Evolutionary conservation across 2,329 filamentous ascomycete genomes (phyloP).

Genomic region (Immersiporthe knoxdaviesiana): DNA sequence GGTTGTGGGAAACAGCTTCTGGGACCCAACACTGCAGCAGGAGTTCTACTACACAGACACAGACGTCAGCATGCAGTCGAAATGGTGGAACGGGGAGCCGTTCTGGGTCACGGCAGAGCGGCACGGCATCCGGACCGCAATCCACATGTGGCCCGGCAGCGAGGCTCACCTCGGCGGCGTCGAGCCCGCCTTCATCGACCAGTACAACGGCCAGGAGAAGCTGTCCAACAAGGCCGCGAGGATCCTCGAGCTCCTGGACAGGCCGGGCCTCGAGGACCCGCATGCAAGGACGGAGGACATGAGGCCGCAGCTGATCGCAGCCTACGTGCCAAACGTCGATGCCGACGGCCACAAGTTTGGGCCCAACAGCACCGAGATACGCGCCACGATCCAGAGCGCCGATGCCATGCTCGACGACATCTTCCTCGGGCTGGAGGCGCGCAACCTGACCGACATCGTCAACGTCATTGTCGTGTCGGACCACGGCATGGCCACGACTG

Average conservation of each 20-base stretch:
- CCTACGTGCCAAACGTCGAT: slow-evolving; percentile 94
- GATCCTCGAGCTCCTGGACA: slow-evolving; percentile 81
- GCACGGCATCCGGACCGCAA: slow-evolving; percentile 74
- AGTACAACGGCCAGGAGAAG: slow-evolving; percentile 77
- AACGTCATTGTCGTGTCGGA: slow-evolving; percentile 97
- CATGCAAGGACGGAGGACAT: slow-evolving; percentile 53
- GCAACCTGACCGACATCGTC: slow-evolving; percentile 87
- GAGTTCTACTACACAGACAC: slow-evolving; percentile 90
- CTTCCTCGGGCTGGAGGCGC: slow-evolving; percentile 73
- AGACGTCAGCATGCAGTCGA: slow-evolving; percentile 72
- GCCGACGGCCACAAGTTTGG: slow-evolving; percentile 84
- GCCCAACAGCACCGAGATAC: slow-evolving; percentile 92
- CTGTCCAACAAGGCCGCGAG: slow-evolving; percentile 77
- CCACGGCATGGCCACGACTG: slow-evolving; percentile 97
- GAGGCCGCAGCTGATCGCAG: slow-evolving; percentile 88
- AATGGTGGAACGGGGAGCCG: slow-evolving; percentile 96
- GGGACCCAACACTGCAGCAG: slow-evolving; percentile 75
- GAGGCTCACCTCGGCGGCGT: slow-evolving; percentile 81
- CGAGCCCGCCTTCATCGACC: slow-evolving; percentile 81
- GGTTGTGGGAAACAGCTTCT: slow-evolving; percentile 92
- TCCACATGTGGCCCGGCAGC: slow-evolving; percentile 99
- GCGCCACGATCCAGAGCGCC: slow-evolving; percentile 73
- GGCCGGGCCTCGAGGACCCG: slow-evolving; percentile 70
- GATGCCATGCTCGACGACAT: slow-evolving; percentile 81
- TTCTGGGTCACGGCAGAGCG: slow-evolving; percentile 92